Base-by-base conservation (phyloP, 2,329 filamentous ascomycete species). In the Colletotrichum paranaense region DNA sequence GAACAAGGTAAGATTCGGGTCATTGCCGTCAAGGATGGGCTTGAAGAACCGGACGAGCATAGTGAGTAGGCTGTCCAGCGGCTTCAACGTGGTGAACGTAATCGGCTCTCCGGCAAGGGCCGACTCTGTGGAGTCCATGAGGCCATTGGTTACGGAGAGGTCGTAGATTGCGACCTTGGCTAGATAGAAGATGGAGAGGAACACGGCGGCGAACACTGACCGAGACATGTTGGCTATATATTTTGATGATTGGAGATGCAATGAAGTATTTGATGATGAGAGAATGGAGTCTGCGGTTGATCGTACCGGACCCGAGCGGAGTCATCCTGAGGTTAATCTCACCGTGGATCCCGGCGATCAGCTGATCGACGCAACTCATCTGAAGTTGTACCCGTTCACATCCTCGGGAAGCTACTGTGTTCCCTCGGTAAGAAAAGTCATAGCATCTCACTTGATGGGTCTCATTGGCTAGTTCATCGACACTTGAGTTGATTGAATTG, bases 31-130 rank as follows among this genome's bases (percentile, higher is more conserved):
- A 11, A 76, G 65, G 28, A 70, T 60, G 2, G 76, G 74, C 57
- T 75, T 75, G 57, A 76, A 77, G 46, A 76, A 74, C 5, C 62
- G 53, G 14, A 78, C 70, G 11, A 75, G 59, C 62, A 74, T 65
- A 14, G 68, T 72, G 42, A 78, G 57, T 6, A 76, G 38, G 14
- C 26, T 32, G 28, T 79, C 78, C 1, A 78, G 35, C 5, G 59
- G 62, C 9, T 62, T 63, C 26, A 77, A 7, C 11, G 77, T 74
- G 26, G 77, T 78, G 26, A 78, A 76, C 22, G n/a, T 46, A 22
- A 66, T 62, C 2, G 67, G 71, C 35, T 71, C 56, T 22, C 14
- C 60, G 16, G 49, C 22, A 28, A 70, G 60, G 6, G 30, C 14
- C 26, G 52, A 19, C 6, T 30, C 9, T 16, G 69, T 4, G 53